These are phyloP conservation scores for Talaromyces thailandensis DNA, from an alignment of 495 filamentous ascomycete species.

Conservation along the genomic window DNA sequence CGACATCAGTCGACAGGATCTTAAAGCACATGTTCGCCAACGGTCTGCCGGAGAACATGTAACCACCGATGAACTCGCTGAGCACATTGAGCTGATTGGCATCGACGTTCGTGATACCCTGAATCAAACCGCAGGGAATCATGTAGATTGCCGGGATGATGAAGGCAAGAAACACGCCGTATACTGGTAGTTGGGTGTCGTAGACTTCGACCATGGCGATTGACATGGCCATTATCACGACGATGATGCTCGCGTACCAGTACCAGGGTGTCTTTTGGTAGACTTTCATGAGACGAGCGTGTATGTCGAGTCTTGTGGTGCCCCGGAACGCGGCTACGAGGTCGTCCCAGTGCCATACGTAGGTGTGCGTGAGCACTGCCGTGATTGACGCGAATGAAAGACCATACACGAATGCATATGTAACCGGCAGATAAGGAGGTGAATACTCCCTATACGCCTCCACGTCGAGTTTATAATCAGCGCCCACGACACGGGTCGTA, in stretches of 20 bases:
- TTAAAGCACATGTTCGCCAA: slow-evolving; percentile 32
- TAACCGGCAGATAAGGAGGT: slow-evolving; percentile 71
- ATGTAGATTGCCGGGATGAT: slow-evolving; percentile 66
- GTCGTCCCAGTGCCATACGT: slow-evolving; percentile 47
- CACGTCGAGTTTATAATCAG: slow-evolving; percentile 61
- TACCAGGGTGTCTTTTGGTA: slow-evolving; percentile 70
- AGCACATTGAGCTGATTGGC: slow-evolving; percentile 44
- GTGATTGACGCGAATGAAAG: slow-evolving; percentile 76
- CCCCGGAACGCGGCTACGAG: slow-evolving; percentile 41
- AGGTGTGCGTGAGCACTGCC: slow-evolving; percentile 53
- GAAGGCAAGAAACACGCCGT: slow-evolving; percentile 67
- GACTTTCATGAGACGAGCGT: slow-evolving; percentile 65
- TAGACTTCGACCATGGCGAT: slow-evolving; percentile 80
- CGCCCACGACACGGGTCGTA: slow-evolving; percentile 61
- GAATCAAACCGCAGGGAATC: slow-evolving; percentile 78
- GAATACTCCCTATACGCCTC: slow-evolving; percentile 72
- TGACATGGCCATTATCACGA: slow-evolving; percentile 63
- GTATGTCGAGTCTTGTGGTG: slow-evolving; percentile 50
- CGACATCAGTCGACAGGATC: slow-evolving; percentile 12
- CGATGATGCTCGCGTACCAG: slow-evolving; percentile 70
- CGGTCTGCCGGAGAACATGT: slow-evolving; percentile 21
- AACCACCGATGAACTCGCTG: slow-evolving; percentile 24
- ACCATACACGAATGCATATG: slow-evolving; percentile 72
- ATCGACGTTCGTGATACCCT: slow-evolving; percentile 82
- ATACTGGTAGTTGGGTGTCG: slow-evolving; percentile 72